Evolutionary conservation across 306 rosid genomes (phyloP).

Genomic region (Cercis canadensis): DNA sequence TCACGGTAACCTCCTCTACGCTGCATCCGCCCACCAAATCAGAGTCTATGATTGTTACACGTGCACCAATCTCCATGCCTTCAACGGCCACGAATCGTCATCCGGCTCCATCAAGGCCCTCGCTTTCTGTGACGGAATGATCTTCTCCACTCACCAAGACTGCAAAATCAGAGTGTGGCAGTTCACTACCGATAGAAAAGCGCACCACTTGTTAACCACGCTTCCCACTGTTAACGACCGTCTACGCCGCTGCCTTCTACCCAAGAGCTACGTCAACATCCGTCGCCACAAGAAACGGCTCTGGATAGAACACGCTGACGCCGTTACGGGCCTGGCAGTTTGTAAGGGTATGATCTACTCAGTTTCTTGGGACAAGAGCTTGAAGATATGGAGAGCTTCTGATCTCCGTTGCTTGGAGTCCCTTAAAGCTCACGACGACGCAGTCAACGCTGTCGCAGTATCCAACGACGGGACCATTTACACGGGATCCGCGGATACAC

Average conservation of each 20-base stretch:
- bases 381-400: conserved; percentile 77
- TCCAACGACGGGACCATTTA: conserved; percentile 75
- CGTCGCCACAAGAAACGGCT: conserved; percentile 79
- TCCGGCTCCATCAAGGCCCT: conserved; percentile 78
- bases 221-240: conserved; percentile 86
- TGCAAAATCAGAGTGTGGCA: conserved; percentile 80
- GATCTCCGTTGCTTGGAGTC: conserved; percentile 79
- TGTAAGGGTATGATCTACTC: conserved; percentile 66
- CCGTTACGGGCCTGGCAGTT: conserved; percentile 74
- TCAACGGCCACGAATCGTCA: conserved; percentile 49
- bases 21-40: conserved; percentile 67
- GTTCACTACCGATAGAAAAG: background rate
- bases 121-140: conserved; percentile 44
- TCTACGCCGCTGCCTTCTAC: conserved; percentile 66
- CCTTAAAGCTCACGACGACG: conserved; percentile 83
- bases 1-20: conserved; percentile 61
- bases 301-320: conserved; percentile 92
- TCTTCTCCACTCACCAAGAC: conserved; percentile 86
- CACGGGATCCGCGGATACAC: conserved; percentile 78
- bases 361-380: conserved; percentile 86
- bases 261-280: conserved; percentile 64
- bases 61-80: conserved; percentile 39
- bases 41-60: conserved; percentile 66
- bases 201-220: conserved; percentile 43
- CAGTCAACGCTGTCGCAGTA: conserved; percentile 80